These are phyloP conservation scores for Aureoboletus auriporus DNA, from an alignment of 768 basidiomycete species.

Conservation along the genomic window DNA sequence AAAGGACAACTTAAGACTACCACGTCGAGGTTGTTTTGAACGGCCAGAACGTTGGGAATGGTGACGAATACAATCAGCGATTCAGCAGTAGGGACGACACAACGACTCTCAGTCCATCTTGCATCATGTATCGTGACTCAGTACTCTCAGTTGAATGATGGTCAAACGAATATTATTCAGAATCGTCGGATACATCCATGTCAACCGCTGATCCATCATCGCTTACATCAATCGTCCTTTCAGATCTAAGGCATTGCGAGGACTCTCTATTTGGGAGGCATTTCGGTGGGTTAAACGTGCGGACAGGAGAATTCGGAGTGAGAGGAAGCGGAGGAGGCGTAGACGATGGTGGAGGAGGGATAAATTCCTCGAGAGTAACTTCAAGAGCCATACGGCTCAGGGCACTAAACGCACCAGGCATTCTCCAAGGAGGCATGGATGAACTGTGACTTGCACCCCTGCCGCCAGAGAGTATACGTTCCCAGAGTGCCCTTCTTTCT, in stretches of 20 bases:
- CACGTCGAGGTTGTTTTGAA: too few relatives aligned
- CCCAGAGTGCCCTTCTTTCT: constrained; percentile 41
- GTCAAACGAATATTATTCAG: constrained; percentile 13
- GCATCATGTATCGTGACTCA: background rate
- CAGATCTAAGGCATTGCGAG: background rate
- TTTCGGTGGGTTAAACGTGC: background rate
- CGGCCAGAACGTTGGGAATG: too few relatives aligned
- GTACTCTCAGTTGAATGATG: background rate
- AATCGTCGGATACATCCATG: constrained; percentile 28
- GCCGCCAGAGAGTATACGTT: constrained; percentile 28
- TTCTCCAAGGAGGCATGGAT: constrained; percentile 22
- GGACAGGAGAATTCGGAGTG: constrained; percentile 8
- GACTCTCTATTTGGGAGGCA: background rate
- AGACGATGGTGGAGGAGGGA: constrained; percentile 32
- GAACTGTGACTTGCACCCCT: background rate
- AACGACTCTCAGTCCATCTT: too few relatives aligned
- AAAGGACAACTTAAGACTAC: too few relatives aligned
- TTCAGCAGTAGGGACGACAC: too few relatives aligned
- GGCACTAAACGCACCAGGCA: constrained; percentile 14
- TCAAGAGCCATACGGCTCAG: background rate
- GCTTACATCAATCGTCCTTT: background rate
- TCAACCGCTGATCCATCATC: constrained; percentile 14
- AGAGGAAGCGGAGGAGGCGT: constrained; percentile 32
- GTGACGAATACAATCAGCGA: too few relatives aligned
- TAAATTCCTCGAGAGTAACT: constrained; percentile 10